Conservation (phyloP, 164 flowering plant species). For the Sedum album region DNA sequence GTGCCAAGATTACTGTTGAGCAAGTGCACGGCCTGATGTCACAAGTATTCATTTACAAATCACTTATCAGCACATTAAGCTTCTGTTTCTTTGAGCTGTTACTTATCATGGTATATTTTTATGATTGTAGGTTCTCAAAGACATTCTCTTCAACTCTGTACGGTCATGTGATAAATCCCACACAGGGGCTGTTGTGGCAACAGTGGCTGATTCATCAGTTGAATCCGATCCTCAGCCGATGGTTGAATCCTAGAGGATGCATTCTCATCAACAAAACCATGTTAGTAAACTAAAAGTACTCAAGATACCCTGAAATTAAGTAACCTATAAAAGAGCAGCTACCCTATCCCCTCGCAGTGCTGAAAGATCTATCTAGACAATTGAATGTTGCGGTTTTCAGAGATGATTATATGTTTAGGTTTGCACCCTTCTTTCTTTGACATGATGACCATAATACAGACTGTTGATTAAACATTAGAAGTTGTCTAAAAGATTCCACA, state of each 20-base stretch:
- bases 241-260: slow-evolving; percentile 56
- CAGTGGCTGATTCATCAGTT: background rate
- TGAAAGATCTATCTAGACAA: background rate
- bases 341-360: background rate
- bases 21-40: slow-evolving; percentile 99
- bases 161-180: slow-evolving; percentile 36
- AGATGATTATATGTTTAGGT: too few relatives aligned
- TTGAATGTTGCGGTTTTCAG: too few relatives aligned
- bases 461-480: too few relatives aligned
- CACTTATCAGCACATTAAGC: background rate
- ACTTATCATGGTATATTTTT: background rate
- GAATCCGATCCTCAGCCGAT: slow-evolving; percentile 69
- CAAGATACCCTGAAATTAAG: too few relatives aligned
- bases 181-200: slow-evolving; percentile 19
- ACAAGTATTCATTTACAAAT: slow-evolving; percentile 41
- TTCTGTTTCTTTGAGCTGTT: background rate
- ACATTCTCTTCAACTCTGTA: slow-evolving; percentile 88
- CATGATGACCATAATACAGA: too few relatives aligned
- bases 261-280: background rate
- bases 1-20: slow-evolving; percentile 96
- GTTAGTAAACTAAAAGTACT: background rate
- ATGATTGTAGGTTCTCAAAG: slow-evolving; percentile 78
- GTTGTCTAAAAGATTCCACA: too few relatives aligned
- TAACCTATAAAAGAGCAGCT: too few relatives aligned
- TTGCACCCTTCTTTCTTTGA: too few relatives aligned